Percentiles rank a stretch among this genome's conserved stretches.
These are phyloP conservation scores for Bothriochloa decipiens DNA, from an alignment of 176 grass and related monocot genomes.

Conservation along the genomic window DNA sequence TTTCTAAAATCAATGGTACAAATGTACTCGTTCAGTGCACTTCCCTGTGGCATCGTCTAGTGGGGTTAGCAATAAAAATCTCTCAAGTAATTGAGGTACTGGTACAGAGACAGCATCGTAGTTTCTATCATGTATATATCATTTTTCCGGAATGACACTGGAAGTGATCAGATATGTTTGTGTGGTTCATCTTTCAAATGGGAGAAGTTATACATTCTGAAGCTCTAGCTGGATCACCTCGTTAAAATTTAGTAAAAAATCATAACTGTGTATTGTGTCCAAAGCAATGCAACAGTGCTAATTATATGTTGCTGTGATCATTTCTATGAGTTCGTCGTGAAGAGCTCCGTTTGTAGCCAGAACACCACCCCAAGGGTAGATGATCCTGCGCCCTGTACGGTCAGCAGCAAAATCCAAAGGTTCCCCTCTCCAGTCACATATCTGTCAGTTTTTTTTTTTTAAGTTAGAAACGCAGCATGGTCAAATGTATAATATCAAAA, in stretches of 20 bases:
- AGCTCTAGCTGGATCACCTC: too few relatives aligned
- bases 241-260: not conserved
- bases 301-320: constrained; percentile 62
- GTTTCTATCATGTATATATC: too few relatives aligned
- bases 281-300: not conserved
- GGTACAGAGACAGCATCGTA: too few relatives aligned
- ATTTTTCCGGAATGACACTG: too few relatives aligned
- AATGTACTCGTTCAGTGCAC: too few relatives aligned
- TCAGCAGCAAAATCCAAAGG: constrained; percentile 76
- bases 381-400: constrained; percentile 58
- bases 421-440: constrained; percentile 81
- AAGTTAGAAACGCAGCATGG: constrained; percentile 1
- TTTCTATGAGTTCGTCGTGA: constrained; percentile 63
- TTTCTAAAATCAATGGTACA: too few relatives aligned
- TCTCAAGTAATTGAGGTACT: too few relatives aligned
- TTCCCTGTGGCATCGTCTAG: too few relatives aligned
- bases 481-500: not conserved
- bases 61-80: too few relatives aligned
- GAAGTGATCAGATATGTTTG: too few relatives aligned
- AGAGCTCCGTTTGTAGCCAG: constrained; percentile 70
- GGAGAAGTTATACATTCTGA: too few relatives aligned
- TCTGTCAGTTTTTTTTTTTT: constrained; percentile 53
- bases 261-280: not conserved
- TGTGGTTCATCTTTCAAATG: too few relatives aligned
- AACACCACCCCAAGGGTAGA: constrained; percentile 79